Conservation (phyloP, 2,329 filamentous ascomycete genomes). For the Paecilomyces variotii region DNA sequence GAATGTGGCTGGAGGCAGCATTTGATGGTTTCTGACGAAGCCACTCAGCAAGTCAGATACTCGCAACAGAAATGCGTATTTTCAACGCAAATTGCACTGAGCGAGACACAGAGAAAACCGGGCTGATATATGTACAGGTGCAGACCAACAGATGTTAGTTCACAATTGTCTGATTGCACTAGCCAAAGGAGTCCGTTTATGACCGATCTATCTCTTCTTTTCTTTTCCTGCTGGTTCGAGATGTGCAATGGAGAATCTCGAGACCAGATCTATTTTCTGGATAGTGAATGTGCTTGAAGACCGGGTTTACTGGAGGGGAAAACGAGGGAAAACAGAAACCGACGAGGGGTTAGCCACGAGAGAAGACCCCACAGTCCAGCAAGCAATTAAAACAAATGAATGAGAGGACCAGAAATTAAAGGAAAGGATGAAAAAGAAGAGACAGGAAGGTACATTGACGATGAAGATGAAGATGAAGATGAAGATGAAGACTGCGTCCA, state of each 20-base stretch:
- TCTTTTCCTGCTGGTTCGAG: neutral
- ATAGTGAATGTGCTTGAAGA: neutral
- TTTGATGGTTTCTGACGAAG: slow-evolving; percentile 26
- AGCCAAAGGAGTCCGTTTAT: neutral
- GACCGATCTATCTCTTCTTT: neutral
- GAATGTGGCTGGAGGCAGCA: slow-evolving; percentile 16
- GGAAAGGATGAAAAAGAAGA: neutral
- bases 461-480: neutral
- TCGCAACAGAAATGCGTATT: neutral
- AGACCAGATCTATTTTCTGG: neutral
- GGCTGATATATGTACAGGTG: neutral
- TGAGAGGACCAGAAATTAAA: neutral
- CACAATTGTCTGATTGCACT: neutral
- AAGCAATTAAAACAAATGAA: neutral
- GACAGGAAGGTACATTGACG: neutral
- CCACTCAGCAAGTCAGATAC: neutral
- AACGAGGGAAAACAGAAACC: neutral
- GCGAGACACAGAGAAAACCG: neutral
- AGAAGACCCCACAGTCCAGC: neutral
- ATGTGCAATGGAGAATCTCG: neutral
- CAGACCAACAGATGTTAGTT: neutral
- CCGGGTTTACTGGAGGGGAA: neutral
- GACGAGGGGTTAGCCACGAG: neutral
- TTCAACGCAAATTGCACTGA: neutral
- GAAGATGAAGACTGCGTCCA: neutral